Conservation (phyloP, 805 yeast genomes). For the Candida qinlingensis region DNA sequence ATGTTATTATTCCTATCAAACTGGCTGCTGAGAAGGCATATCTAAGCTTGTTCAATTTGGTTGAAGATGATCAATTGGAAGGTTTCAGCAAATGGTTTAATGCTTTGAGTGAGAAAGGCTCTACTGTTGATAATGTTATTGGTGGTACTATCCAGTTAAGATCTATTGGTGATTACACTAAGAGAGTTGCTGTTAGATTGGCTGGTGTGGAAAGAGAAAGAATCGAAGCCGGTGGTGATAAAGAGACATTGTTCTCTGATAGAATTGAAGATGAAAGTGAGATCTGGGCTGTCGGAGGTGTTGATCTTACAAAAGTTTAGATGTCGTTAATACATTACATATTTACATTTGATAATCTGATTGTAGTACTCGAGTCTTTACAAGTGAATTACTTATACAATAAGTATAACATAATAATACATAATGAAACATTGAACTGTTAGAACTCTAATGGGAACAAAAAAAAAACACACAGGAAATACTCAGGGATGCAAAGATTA, state of each 20-base stretch:
- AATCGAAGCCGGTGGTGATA: conserved; percentile 86
- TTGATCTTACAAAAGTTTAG: conserved; percentile 36
- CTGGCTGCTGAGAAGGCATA: conserved; percentile 92
- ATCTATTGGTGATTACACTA: conserved; percentile 82
- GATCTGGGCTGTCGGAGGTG: conserved; percentile 83
- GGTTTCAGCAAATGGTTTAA: conserved; percentile 64
- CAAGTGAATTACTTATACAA: background rate
- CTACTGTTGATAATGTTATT: conserved; percentile 34
- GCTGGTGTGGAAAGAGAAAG: conserved; percentile 86
- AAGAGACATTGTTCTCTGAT: conserved; percentile 78
- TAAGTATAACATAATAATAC: background rate
- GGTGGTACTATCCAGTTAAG: conserved; percentile 56
- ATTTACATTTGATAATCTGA: background rate
- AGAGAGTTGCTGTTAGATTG: conserved; percentile 82
- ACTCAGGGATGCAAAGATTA: background rate
- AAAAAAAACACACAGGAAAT: background rate
- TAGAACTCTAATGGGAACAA: background rate
- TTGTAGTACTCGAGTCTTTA: no score
- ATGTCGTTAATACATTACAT: background rate
- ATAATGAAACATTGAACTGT: background rate
- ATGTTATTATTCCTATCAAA: conserved; percentile 84
- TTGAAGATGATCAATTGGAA: conserved; percentile 53
- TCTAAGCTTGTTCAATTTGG: conserved; percentile 63
- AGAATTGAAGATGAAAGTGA: conserved; percentile 81
- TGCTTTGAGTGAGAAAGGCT: conserved; percentile 30